Conservation (phyloP, 148 eudicot genomes). For the Persicaria maculosa region DNA sequence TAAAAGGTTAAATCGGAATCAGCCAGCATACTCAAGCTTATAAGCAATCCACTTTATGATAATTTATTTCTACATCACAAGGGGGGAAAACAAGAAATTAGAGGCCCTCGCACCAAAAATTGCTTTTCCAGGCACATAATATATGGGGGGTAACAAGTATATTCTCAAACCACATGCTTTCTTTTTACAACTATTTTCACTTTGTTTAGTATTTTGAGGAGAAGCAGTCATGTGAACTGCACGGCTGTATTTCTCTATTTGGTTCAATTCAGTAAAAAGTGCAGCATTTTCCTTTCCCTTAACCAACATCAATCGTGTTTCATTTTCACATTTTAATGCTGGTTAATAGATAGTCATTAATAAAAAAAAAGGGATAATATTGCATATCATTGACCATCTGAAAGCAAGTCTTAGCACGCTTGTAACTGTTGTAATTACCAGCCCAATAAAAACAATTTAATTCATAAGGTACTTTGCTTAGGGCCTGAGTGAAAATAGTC, state of each 20-base stretch:
- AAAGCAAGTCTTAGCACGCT: neutral
- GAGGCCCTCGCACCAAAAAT: conserved; percentile 1
- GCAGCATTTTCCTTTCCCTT: neutral
- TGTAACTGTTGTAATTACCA: neutral
- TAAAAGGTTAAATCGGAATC: neutral
- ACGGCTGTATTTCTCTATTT: neutral
- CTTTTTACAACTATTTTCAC: neutral
- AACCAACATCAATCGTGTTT: neutral
- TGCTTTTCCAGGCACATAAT: neutral
- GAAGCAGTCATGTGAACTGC: neutral
- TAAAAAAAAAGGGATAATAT: neutral
- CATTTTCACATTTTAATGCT: neutral
- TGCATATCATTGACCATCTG: neutral
- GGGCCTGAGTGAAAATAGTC: neutral
- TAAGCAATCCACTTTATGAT: neutral
- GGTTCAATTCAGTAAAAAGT: neutral
- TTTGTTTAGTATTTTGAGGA: neutral
- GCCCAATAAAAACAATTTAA: neutral
- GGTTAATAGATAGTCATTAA: conserved; percentile 5
- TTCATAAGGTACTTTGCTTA: neutral
- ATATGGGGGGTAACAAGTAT: neutral
- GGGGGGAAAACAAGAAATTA: neutral
- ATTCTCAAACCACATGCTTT: neutral
- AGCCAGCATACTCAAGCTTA: neutral
- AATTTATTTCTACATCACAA: conserved; percentile 1